A percentile compares a stretch with the other conserved stretches of the same genome.
These are phyloP conservation scores for Aaosphaeria pasadenensis DNA, from an alignment of 2,329 filamentous ascomycete genomes.

Conservation along the genomic window DNA sequence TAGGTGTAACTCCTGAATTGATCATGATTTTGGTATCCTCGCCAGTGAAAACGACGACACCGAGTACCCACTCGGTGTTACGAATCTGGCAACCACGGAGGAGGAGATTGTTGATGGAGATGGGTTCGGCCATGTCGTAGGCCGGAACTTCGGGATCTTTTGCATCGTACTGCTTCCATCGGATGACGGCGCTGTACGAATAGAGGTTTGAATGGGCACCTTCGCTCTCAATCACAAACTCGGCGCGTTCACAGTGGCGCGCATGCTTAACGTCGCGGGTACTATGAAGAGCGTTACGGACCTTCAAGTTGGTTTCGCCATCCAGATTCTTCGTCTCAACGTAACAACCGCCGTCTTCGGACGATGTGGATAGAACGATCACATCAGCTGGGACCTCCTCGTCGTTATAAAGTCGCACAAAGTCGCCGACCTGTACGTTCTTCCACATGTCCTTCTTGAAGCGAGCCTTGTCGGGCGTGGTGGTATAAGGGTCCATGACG, in stretches of 20 bases:
- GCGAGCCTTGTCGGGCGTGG: constrained; percentile 66
- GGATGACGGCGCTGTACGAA: constrained; percentile 85
- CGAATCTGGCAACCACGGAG: constrained; percentile 89
- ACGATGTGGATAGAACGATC: constrained; percentile 87
- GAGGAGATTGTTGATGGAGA: constrained; percentile 92
- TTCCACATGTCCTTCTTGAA: constrained; percentile 97
- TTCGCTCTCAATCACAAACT: constrained; percentile 89
- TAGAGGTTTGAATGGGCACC: constrained; percentile 90
- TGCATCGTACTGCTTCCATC: constrained; percentile 74
- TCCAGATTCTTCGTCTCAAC: constrained; percentile 98
- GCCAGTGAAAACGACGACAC: constrained; percentile 90
- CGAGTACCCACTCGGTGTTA: constrained; percentile 95
- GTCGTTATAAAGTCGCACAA: constrained; percentile 92
- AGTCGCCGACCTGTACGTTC: constrained; percentile 90
- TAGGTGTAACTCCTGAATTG: constrained; percentile 93
- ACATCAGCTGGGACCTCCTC: constrained; percentile 94
- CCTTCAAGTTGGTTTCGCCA: constrained; percentile 96
- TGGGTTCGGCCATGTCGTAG: constrained; percentile 83
- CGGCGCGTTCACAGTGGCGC: constrained; percentile 82
- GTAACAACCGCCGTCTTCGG: constrained; percentile 91
- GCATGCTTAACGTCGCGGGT: constrained; percentile 82
- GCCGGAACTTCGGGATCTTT: constrained; percentile 60
- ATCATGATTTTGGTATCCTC: constrained; percentile 99
- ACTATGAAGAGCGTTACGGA: constrained; percentile 84
- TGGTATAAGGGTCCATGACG: constrained; percentile 69